These are phyloP conservation scores for Pyrus pyrifolia DNA, from an alignment of 306 rosid species.

Conservation along the genomic window DNA sequence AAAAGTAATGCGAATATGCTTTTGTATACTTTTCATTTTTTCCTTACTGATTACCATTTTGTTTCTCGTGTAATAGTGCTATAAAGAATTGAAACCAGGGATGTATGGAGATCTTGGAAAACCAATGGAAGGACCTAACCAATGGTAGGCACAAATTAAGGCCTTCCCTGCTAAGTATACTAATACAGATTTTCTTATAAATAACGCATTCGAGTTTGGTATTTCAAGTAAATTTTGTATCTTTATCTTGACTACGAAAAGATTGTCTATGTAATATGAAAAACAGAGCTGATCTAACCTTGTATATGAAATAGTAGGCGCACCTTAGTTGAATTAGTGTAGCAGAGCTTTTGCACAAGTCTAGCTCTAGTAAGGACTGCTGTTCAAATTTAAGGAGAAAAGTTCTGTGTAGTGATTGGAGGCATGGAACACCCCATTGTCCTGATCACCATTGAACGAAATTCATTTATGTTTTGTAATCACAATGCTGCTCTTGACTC, in stretches of 20 bases:
- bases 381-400: too few relatives aligned
- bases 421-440: background rate
- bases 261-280: background rate
- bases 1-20: too few relatives aligned
- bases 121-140: constrained; percentile 76
- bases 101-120: constrained; percentile 85
- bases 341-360: background rate
- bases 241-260: background rate
- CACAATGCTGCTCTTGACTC: background rate
- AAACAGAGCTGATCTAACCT: background rate
- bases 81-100: constrained; percentile 67
- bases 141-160: constrained; percentile 52
- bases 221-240: background rate
- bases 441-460: background rate
- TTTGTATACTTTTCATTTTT: background rate
- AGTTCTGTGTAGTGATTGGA: background rate
- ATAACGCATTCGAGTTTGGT: background rate
- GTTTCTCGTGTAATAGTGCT: constrained; percentile 48
- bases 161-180: background rate
- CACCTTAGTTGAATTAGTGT: background rate
- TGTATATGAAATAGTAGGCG: background rate
- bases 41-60: background rate
- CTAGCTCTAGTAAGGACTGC: background rate
- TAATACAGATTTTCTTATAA: background rate
- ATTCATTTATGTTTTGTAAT: background rate